A percentile compares a stretch with the other conserved stretches of the same genome.
These are phyloP conservation scores for Fusarium neocosmosporiellum DNA, from an alignment of 2,329 filamentous ascomycete species.

Conservation along the genomic window DNA sequence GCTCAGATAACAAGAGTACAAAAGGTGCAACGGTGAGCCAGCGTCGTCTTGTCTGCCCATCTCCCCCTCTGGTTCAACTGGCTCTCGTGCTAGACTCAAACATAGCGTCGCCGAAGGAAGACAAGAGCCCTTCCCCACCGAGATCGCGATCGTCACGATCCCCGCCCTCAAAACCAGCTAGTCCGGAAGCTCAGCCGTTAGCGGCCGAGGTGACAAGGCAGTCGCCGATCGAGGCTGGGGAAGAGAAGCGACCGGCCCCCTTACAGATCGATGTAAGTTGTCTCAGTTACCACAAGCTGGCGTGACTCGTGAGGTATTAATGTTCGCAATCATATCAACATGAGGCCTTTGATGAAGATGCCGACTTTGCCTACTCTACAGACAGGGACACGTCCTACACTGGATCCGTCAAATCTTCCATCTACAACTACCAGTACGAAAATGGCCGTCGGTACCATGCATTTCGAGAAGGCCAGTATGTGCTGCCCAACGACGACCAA, in stretches of 20 bases:
- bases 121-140: neutral
- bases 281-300: neutral
- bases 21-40: neutral
- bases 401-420: slow-evolving; percentile 54
- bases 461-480: slow-evolving; percentile 46
- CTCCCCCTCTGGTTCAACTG: neutral
- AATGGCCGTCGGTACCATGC: slow-evolving; percentile 49
- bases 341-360: slow-evolving; percentile 36
- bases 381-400: slow-evolving; percentile 47
- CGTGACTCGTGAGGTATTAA: too few relatives aligned
- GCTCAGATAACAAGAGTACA: neutral
- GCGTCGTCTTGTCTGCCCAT: neutral
- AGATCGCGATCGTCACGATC: slow-evolving; percentile 4
- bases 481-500: slow-evolving; percentile 46
- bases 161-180: neutral
- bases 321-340: neutral
- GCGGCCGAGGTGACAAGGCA: neutral
- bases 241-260: slow-evolving; percentile 9
- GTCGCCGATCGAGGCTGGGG: neutral
- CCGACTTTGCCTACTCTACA: slow-evolving; percentile 51
- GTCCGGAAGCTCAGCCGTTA: neutral
- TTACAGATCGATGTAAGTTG: slow-evolving; percentile 31
- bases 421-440: slow-evolving; percentile 53
- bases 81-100: neutral
- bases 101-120: neutral